These are phyloP conservation scores for Lagenaria siceraria DNA, from an alignment of 306 rosid genomes.

Conservation along the genomic window DNA sequence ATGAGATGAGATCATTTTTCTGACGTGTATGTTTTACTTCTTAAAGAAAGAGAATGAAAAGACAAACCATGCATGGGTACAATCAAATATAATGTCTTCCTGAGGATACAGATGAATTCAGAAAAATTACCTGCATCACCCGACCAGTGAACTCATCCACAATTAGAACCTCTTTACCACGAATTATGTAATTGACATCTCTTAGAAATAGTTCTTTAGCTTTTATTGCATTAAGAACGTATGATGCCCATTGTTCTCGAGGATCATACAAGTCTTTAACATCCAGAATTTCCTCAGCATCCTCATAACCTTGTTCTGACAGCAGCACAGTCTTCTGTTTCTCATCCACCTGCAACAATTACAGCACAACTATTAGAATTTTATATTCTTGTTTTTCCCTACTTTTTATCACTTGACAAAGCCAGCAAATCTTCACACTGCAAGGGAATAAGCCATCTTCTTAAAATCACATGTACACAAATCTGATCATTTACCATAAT, in stretches of 20 bases:
- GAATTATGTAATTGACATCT: slow-evolving; percentile 87
- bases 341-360: slow-evolving; percentile 72
- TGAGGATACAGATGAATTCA: background rate
- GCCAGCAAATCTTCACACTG: background rate
- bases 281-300: slow-evolving; percentile 81
- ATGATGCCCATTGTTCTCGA: slow-evolving; percentile 97
- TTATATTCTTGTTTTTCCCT: background rate
- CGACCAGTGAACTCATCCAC: slow-evolving; percentile 98
- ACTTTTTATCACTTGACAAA: background rate
- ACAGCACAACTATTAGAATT: background rate
- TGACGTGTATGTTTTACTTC: background rate
- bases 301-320: slow-evolving; percentile 94
- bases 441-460: background rate
- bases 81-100: background rate
- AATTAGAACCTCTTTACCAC: slow-evolving; percentile 83
- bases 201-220: slow-evolving; percentile 89
- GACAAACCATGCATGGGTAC: background rate
- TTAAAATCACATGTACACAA: background rate
- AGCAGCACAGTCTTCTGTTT: slow-evolving; percentile 81
- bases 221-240: slow-evolving; percentile 81
- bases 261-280: slow-evolving; percentile 95
- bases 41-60: background rate
- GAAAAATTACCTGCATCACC: slow-evolving; percentile 77
- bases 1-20: background rate
- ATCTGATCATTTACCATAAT: background rate